phyloP scores from a whole-genome alignment of 257 asterid species.

The Solanum pennellii region DNA sequence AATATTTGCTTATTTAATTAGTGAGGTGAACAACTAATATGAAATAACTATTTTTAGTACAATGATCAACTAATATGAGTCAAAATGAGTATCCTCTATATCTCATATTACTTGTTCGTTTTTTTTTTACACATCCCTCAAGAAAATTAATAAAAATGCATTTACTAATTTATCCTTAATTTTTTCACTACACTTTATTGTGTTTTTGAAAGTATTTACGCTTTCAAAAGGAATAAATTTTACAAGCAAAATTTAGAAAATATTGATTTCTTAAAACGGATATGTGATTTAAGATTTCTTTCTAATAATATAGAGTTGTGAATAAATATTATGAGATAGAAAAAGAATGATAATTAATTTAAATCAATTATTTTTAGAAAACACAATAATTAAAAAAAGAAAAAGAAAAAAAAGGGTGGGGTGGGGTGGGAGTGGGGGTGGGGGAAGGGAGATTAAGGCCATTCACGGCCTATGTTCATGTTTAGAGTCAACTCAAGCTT shows the following conservation, averaged over 20 bases:
- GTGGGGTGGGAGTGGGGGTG: too few species aligned
- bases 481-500: neutral
- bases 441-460: neutral
- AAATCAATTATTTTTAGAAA: too few species aligned
- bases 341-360: too few species aligned
- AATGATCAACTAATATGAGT: too few species aligned
- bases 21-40: too few species aligned
- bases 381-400: neutral
- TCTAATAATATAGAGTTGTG: neutral
- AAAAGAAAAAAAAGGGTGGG: too few species aligned
- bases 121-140: neutral
- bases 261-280: neutral
- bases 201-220: neutral
- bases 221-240: neutral
- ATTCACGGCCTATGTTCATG: neutral
- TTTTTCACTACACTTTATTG: neutral
- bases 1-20: too few species aligned
- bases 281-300: neutral
- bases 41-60: too few species aligned
- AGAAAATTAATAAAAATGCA: too few species aligned
- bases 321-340: neutral
- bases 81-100: too few species aligned
- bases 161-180: too few species aligned
- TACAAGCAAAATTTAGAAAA: neutral
- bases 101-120: neutral